Conservation (phyloP, 2,329 filamentous ascomycete species). For the Torrubiellomyces zombiae region DNA sequence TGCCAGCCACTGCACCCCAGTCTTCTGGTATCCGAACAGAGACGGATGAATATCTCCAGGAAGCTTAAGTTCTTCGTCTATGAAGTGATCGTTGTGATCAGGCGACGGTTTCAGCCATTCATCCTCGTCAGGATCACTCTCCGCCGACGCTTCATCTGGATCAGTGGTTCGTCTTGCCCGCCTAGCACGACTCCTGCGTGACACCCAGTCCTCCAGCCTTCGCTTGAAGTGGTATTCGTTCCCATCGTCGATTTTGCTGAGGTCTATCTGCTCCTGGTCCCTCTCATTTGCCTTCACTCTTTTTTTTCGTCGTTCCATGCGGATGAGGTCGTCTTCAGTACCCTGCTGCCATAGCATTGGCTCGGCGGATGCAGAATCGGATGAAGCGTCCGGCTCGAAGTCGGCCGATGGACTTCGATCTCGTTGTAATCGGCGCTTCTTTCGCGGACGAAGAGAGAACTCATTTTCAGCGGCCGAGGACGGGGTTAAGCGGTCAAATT, state of each 20-base stretch:
- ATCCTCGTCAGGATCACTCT: slow-evolving; percentile 27
- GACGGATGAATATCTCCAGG: slow-evolving; percentile 88
- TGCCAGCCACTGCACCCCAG: slow-evolving; percentile 88
- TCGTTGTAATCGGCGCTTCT: slow-evolving; percentile 29
- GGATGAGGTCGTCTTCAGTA: slow-evolving; percentile 21
- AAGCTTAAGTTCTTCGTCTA: slow-evolving; percentile 61
- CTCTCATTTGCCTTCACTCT: slow-evolving; percentile 19
- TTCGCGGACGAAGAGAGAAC: slow-evolving; percentile 41
- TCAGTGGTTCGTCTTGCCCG: slow-evolving; percentile 20
- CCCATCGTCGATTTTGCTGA: slow-evolving; percentile 65
- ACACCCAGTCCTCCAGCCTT: slow-evolving; percentile 61
- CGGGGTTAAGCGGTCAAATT: neutral
- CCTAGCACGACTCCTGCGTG: slow-evolving; percentile 25
- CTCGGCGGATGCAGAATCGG: slow-evolving; percentile 17
- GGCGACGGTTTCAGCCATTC: slow-evolving; percentile 84
- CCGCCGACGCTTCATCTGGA: slow-evolving; percentile 17
- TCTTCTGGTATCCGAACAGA: slow-evolving; percentile 93
- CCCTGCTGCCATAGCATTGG: slow-evolving; percentile 20
- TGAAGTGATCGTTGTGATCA: slow-evolving; percentile 55
- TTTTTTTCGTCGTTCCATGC: slow-evolving; percentile 24
- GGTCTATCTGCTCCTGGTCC: slow-evolving; percentile 26
- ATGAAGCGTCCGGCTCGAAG: slow-evolving; percentile 20
- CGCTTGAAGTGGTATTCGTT: slow-evolving; percentile 66
- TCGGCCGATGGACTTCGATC: slow-evolving; percentile 28
- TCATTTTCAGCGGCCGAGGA: slow-evolving; percentile 23